Evolutionary conservation across 148 eudicot genomes (phyloP).

Genomic region (Fagopyrum tataricum): DNA sequence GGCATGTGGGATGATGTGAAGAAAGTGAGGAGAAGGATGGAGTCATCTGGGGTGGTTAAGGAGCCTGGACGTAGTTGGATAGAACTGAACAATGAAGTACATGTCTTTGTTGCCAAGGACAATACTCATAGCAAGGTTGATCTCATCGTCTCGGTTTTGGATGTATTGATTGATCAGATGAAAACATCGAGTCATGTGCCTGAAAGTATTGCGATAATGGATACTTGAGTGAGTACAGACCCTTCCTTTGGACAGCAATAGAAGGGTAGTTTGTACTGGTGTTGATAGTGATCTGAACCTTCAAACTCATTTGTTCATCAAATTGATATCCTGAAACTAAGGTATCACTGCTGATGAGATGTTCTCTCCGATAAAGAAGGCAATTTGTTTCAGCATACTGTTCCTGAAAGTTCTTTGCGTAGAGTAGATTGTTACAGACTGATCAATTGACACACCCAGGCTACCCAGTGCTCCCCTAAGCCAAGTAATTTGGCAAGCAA

Average conservation of each 20-base stretch:
- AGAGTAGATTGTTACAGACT: too few species aligned
- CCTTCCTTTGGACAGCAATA: too few species aligned
- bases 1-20: conserved; percentile 58
- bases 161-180: conserved; percentile 33
- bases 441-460: too few species aligned
- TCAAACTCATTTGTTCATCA: background rate
- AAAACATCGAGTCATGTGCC: conserved; percentile 25
- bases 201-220: conserved; percentile 8
- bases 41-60: conserved; percentile 44
- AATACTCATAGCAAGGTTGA: conserved; percentile 27
- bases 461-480: too few species aligned
- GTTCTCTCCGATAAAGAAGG: background rate
- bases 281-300: background rate
- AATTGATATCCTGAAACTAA: too few species aligned
- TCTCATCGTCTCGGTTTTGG: conserved; percentile 30
- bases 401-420: background rate
- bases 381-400: background rate
- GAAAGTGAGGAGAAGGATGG: conserved; percentile 50
- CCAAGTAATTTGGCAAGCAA: too few species aligned
- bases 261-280: too few species aligned
- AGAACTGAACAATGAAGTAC: conserved; percentile 39
- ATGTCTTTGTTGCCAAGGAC: conserved; percentile 50
- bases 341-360: background rate
- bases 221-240: background rate
- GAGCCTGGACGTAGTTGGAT: conserved; percentile 69